Percentiles rank a stretch among this genome's conserved stretches.
phyloP scores from a whole-genome alignment of 2,329 filamentous ascomycete species.

The Cucurbitaria berberidis region DNA sequence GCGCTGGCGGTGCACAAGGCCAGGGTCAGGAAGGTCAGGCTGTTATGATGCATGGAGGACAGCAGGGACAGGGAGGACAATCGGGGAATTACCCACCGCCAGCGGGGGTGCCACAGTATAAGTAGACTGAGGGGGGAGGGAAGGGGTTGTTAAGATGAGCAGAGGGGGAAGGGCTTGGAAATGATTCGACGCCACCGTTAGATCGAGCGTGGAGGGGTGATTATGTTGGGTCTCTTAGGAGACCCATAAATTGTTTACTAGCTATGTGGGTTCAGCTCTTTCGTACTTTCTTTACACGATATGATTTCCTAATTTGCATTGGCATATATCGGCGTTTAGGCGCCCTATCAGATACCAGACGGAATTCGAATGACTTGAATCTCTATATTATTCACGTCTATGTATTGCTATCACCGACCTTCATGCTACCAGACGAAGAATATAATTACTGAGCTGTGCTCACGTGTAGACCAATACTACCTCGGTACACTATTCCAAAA shows the following conservation, averaged over 20 bases:
- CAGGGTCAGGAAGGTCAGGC: constrained; percentile 17
- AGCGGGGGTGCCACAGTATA: constrained; percentile 21
- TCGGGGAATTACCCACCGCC: constrained; percentile 17
- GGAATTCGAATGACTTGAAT: background rate
- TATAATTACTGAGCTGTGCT: background rate
- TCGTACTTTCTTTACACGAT: background rate
- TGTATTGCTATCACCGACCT: background rate
- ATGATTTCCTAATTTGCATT: background rate
- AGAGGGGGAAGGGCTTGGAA: too few relatives aligned
- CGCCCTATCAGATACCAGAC: constrained; percentile 20
- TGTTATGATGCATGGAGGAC: constrained; percentile 33
- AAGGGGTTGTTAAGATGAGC: background rate
- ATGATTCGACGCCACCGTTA: too few relatives aligned
- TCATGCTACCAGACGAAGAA: too few relatives aligned
- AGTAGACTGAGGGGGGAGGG: background rate
- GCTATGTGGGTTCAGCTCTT: background rate
- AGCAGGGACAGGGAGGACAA: constrained; percentile 1
- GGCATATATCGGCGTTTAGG: constrained; percentile 9
- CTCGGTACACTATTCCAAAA: background rate
- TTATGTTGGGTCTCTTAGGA: background rate
- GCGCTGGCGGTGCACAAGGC: constrained; percentile 9
- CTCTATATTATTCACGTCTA: background rate
- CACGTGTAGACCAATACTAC: background rate
- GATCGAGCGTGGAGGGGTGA: background rate
- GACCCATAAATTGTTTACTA: background rate